Percentiles rank a stretch among this genome's conserved stretches.
These are phyloP conservation scores for Earliella scabrosa DNA, from an alignment of 1,284 basidiomycete genomes.

Conservation along the genomic window DNA sequence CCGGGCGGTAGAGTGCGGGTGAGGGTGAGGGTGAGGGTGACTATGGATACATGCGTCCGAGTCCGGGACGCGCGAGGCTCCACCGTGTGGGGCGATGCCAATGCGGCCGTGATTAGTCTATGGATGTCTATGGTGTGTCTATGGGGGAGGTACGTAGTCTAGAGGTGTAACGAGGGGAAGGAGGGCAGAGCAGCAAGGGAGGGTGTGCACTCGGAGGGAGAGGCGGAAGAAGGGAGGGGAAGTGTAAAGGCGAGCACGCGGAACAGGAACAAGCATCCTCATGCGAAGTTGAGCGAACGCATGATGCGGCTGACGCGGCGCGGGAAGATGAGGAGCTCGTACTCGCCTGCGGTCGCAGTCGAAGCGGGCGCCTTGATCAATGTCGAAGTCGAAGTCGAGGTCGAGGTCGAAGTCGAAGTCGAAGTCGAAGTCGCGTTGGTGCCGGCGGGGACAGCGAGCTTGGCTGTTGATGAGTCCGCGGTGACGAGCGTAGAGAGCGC, in stretches of 20 bases:
- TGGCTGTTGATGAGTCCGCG: background rate
- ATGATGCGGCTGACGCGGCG: constrained; percentile 13
- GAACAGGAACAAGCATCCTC: background rate
- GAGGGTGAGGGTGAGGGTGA: too few relatives aligned
- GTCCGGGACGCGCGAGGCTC: too few relatives aligned
- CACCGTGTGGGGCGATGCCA: too few relatives aligned
- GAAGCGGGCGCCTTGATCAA: too few relatives aligned
- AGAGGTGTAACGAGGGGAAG: too few relatives aligned
- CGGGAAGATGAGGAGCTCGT: constrained; percentile 1
- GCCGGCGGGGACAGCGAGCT: background rate
- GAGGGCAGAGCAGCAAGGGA: too few relatives aligned
- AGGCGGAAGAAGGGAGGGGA: background rate
- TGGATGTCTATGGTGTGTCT: too few relatives aligned
- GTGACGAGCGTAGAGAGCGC: constrained; percentile 35
- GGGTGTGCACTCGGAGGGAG: background rate
- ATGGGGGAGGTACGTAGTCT: too few relatives aligned
- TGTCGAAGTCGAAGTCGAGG: too few relatives aligned
- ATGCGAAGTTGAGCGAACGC: constrained; percentile 2
- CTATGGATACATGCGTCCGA: too few relatives aligned
- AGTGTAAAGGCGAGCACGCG: background rate
- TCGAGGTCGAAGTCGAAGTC: background rate
- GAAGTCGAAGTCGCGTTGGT: background rate
- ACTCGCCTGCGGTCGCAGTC: background rate
- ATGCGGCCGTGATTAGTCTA: background rate
- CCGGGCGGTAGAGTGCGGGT: too few relatives aligned